A percentile compares a stretch with the other conserved stretches of the same genome.
Evolutionary conservation across 2,329 filamentous ascomycete species (phyloP).

Genomic region (Helotiales sp.): DNA sequence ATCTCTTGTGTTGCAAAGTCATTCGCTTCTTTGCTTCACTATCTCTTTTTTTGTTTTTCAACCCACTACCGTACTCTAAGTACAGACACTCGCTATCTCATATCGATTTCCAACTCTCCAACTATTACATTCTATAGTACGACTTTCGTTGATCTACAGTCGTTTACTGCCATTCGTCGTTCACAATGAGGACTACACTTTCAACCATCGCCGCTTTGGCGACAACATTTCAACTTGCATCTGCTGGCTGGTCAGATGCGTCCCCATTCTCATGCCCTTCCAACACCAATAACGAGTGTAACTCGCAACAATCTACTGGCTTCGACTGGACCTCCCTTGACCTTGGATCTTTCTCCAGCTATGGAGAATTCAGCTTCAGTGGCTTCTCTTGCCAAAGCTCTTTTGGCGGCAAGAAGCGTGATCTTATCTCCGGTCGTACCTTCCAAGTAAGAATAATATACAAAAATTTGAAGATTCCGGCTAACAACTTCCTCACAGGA

Average conservation of each 20-base stretch:
- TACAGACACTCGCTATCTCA: conserved; percentile 31
- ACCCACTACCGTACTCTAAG: not conserved
- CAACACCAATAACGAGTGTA: conserved; percentile 78
- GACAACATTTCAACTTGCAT: conserved; percentile 46
- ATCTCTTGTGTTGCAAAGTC: conserved; percentile 40
- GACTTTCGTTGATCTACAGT: conserved; percentile 24
- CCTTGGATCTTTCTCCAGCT: conserved; percentile 61
- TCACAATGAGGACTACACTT: conserved; percentile 22
- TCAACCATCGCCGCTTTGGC: conserved; percentile 46
- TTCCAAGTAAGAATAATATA: conserved; percentile 34
- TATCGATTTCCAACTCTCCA: conserved; percentile 1
- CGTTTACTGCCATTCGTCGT: conserved; percentile 5
- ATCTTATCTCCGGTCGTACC: conserved; percentile 42
- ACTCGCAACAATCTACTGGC: conserved; percentile 64
- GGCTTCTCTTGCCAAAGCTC: conserved; percentile 70
- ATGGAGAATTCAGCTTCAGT: conserved; percentile 71
- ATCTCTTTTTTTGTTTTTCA: conserved; percentile 38
- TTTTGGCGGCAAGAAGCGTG: conserved; percentile 55
- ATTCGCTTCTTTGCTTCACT: conserved; percentile 45
- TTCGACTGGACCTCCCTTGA: conserved; percentile 70
- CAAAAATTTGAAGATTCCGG: not conserved
- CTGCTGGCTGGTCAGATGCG: conserved; percentile 51
- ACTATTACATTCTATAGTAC: conserved; percentile 11
- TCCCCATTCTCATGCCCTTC: conserved; percentile 64
- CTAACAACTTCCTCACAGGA: conserved; percentile 29